phyloP scores from a whole-genome alignment of 768 basidiomycete genomes.

The Pisolithus marmoratus region DNA sequence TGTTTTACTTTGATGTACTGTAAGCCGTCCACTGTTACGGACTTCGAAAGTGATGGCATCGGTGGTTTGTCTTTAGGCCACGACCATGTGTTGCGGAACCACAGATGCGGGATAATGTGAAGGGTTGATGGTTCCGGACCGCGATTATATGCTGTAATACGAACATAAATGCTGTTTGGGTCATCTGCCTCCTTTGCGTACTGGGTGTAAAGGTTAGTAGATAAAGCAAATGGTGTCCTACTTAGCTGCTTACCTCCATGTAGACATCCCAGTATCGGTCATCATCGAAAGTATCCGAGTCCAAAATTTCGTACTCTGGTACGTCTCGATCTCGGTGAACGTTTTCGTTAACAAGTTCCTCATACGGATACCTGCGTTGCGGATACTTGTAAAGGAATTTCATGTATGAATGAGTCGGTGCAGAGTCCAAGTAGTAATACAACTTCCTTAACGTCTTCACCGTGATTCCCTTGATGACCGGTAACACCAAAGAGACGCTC shows the following conservation, averaged over 20 bases:
- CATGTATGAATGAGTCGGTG: slow-evolving; percentile 99
- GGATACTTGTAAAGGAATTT: slow-evolving; percentile 99
- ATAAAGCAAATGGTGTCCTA: slow-evolving; percentile 4
- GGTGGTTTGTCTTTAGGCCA: slow-evolving; percentile 71
- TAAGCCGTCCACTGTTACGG: slow-evolving; percentile 42
- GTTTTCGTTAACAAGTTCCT: slow-evolving; percentile 85
- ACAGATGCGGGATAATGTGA: slow-evolving; percentile 92
- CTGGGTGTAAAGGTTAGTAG: slow-evolving; percentile 34
- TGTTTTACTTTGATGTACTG: slow-evolving; percentile 70
- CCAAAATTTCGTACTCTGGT: slow-evolving; percentile 88
- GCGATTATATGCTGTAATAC: slow-evolving; percentile 95
- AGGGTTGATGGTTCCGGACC: slow-evolving; percentile 92
- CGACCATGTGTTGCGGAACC: slow-evolving; percentile 99
- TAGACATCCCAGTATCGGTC: slow-evolving; percentile 99
- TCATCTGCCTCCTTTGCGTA: slow-evolving; percentile 97
- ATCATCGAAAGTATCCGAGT: slow-evolving; percentile 87
- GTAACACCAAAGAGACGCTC: slow-evolving; percentile 96
- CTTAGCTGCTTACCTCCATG: slow-evolving; percentile 65
- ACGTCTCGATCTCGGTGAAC: slow-evolving; percentile 78
- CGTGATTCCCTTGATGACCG: slow-evolving; percentile 97
- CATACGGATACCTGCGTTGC: slow-evolving; percentile 88
- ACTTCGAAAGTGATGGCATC: slow-evolving; percentile 56
- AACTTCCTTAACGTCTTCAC: slow-evolving; percentile 99
- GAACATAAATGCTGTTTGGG: slow-evolving; percentile 81
- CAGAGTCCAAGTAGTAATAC: slow-evolving; percentile 98